Evolutionary conservation across 192 early-diverging fungal genomes (phyloP).

Genomic region (Coemansia sp.): DNA sequence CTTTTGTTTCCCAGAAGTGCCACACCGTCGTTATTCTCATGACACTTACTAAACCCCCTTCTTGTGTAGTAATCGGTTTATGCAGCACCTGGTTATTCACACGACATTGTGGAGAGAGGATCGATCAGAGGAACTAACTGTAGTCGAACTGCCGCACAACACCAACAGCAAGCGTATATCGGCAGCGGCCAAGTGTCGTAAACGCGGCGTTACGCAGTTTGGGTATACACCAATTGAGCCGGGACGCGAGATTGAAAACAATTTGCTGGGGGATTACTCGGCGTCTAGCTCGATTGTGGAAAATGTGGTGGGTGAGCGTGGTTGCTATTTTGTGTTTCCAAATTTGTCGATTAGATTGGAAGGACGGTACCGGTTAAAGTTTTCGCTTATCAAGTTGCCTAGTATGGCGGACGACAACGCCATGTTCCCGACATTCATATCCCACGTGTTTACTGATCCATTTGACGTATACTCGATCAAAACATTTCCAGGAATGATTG

Average conservation of each 20-base stretch:
- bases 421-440: conserved; percentile 58
- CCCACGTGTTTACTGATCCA: conserved; percentile 62
- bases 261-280: conserved; percentile 44
- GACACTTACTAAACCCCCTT: background rate
- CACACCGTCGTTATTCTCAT: background rate
- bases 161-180: conserved; percentile 56
- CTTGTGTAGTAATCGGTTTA: conserved; percentile 31
- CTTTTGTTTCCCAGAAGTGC: no score
- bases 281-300: conserved; percentile 51
- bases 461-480: conserved; percentile 83
- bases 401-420: conserved; percentile 54
- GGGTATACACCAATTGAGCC: conserved; percentile 25
- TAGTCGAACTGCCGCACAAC: conserved; percentile 52
- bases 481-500: conserved; percentile 85
- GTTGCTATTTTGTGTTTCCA: conserved; percentile 80
- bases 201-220: conserved; percentile 51
- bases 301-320: conserved; percentile 58
- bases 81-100: conserved; percentile 54
- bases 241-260: conserved; percentile 51
- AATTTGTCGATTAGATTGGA: conserved; percentile 76
- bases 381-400: conserved; percentile 71
- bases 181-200: conserved; percentile 55
- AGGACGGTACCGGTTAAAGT: conserved; percentile 70
- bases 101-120: conserved; percentile 52
- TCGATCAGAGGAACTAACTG: conserved; percentile 42